phyloP scores from a whole-genome alignment of 495 filamentous ascomycete species.

The Tuber calosporum region DNA sequence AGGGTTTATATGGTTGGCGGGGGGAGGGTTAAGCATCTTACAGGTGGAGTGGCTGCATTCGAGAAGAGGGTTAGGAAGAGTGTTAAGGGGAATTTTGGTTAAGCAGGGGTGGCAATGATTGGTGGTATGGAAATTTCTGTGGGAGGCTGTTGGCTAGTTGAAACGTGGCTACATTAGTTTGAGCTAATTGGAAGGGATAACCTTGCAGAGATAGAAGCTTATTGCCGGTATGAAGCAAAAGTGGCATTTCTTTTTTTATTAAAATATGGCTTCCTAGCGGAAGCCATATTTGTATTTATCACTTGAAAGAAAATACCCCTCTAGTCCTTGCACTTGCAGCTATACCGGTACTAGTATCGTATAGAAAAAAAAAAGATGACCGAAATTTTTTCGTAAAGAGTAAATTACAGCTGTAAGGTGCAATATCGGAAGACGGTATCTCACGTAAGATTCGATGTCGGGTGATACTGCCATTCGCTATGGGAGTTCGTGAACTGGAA shows the following conservation, averaged over 20 bases:
- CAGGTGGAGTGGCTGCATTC: slow-evolving; percentile 57
- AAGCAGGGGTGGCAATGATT: not conserved
- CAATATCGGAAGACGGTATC: too few relatives aligned
- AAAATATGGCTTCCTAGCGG: too few relatives aligned
- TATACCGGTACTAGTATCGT: too few relatives aligned
- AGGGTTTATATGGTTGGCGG: slow-evolving; percentile 54
- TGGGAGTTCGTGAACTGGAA: too few relatives aligned
- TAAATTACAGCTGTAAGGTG: too few relatives aligned
- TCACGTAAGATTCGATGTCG: too few relatives aligned
- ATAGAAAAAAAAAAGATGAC: too few relatives aligned
- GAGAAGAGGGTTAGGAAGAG: slow-evolving; percentile 59
- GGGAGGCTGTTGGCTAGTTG: not conserved
- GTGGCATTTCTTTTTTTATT: not conserved
- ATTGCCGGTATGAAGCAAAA: not conserved
- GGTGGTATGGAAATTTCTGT: not conserved
- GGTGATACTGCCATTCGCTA: too few relatives aligned
- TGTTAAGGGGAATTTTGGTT: not conserved
- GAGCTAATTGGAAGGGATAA: not conserved
- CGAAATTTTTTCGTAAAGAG: too few relatives aligned
- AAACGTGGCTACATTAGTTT: not conserved
- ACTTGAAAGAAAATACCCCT: too few relatives aligned
- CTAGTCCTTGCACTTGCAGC: too few relatives aligned
- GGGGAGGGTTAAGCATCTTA: slow-evolving; percentile 53
- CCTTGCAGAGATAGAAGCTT: not conserved
- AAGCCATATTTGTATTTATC: too few relatives aligned